Conservation (phyloP, 2,329 filamentous ascomycete genomes). For the Talaromyces atroroseus region DNA sequence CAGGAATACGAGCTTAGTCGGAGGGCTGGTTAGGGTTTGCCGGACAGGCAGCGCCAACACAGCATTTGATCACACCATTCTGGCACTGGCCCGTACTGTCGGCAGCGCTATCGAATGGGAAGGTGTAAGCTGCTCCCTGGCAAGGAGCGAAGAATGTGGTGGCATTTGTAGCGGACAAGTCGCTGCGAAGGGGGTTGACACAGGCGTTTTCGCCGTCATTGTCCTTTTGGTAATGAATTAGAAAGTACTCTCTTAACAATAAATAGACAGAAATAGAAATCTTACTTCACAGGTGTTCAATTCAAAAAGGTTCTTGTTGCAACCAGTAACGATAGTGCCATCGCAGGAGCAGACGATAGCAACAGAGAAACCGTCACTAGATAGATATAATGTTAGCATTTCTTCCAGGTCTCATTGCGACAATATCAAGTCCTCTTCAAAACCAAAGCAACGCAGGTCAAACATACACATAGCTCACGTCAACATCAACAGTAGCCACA, state of each 20-base stretch:
- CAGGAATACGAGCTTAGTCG: background rate
- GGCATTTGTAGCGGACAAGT: background rate
- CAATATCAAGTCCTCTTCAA: too few relatives aligned
- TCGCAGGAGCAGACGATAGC: conserved; percentile 9
- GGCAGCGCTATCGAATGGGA: conserved; percentile 5
- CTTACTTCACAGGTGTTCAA: conserved; percentile 7
- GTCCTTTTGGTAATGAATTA: background rate
- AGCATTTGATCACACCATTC: conserved; percentile 4
- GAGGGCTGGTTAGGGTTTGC: conserved; percentile 8
- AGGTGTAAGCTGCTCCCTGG: conserved; percentile 5
- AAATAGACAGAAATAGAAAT: background rate
- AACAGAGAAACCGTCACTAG: conserved; percentile 10
- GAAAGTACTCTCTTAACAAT: background rate
- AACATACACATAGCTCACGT: conserved; percentile 12
- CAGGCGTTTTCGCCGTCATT: conserved; percentile 10
- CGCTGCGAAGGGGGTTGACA: conserved; percentile 8
- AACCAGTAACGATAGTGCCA: conserved; percentile 7
- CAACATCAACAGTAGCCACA: conserved; percentile 5
- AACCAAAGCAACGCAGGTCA: too few relatives aligned
- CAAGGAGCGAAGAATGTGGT: conserved; percentile 4
- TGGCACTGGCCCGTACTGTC: conserved; percentile 8
- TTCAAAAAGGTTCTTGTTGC: conserved; percentile 6
- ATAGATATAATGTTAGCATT: background rate
- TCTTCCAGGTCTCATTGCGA: too few relatives aligned
- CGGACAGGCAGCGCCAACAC: conserved; percentile 3